Conservation (phyloP, 345 rosid genomes). For the Luvunga scandens region DNA sequence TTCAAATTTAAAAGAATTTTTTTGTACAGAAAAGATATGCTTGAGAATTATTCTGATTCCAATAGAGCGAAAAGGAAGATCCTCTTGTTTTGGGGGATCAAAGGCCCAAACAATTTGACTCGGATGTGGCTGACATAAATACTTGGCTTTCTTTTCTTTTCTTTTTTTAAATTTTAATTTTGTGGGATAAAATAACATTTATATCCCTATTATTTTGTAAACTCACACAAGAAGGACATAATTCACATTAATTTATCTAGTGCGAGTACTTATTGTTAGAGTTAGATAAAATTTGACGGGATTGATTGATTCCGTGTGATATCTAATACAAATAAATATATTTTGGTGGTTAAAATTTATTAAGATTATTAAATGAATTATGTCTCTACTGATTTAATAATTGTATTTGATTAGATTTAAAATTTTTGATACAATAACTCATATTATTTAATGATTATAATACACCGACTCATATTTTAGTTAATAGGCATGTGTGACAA, state of each 20-base stretch:
- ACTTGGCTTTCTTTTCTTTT: not conserved
- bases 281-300: too few species aligned
- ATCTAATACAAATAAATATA: accelerated
- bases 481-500: too few species aligned
- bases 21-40: not conserved
- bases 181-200: not conserved
- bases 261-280: too few species aligned
- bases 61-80: not conserved
- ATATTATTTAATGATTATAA: too few species aligned
- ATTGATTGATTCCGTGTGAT: too few species aligned
- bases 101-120: not conserved
- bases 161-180: not conserved
- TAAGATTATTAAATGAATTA: too few species aligned
- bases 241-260: too few species aligned
- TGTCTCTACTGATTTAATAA: accelerated
- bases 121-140: not conserved
- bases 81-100: not conserved
- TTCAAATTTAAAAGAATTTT: not conserved
- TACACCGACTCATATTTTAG: too few species aligned
- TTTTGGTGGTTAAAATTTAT: too few species aligned
- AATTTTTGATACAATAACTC: too few species aligned
- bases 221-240: not conserved
- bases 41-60: conserved; percentile 21
- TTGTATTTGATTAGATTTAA: accelerated
- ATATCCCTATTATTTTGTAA: not conserved